Base-by-base conservation (phyloP, 1,139 yeast genomes). In the Sugiyamaella grinbergsii region DNA sequence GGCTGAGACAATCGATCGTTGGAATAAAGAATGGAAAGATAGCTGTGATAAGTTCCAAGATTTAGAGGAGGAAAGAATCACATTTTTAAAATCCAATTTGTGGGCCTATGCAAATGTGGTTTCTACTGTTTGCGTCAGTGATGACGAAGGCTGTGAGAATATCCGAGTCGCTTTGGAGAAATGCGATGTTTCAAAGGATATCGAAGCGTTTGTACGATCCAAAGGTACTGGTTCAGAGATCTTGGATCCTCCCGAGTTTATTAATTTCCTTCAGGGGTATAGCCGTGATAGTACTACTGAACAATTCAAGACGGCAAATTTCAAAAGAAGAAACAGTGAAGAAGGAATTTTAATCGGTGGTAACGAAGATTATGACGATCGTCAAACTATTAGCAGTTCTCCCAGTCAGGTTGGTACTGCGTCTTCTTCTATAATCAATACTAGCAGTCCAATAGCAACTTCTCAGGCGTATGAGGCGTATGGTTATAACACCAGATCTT, bases 91-190 rank as follows among this genome's bases (percentile, higher is more conserved):
- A 62, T 75, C 85, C 15, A 87, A 85, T 62, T 69, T 94, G 57
- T 94, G 96, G 84, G 85, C 83, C 40, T 91, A 78, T 66, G 83
- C 95, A 49, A 89, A 89, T 66, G 76, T 83, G 48, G 75, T 85
- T 10, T 87, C 95, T 4, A 77, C 89, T 0, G 76, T 83, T 4
- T 88, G 95, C 64, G 93, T 89, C 23, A 81, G 81, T 46, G 85
- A 84, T 59, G 96, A 88, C 62, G 86, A 82, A 49, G 70, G 69
- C n/a, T 86, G 86, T 49, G 96, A 89, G 63, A 73, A 75, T 53
- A 79, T 90, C 15, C 77, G 96, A 51, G 69, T 81, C 6, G 70
- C 79, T 1, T 75, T 89, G 54, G 96, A 91, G 51, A 77, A 78
- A 50, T 82, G 91, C 55, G 83, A 81, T 24, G 81, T 87, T 4